A percentile compares a stretch with the other conserved stretches of the same genome.
Evolutionary conservation across 768 basidiomycete genomes (phyloP).

Genomic region (Leucocoprinus leucothites): DNA sequence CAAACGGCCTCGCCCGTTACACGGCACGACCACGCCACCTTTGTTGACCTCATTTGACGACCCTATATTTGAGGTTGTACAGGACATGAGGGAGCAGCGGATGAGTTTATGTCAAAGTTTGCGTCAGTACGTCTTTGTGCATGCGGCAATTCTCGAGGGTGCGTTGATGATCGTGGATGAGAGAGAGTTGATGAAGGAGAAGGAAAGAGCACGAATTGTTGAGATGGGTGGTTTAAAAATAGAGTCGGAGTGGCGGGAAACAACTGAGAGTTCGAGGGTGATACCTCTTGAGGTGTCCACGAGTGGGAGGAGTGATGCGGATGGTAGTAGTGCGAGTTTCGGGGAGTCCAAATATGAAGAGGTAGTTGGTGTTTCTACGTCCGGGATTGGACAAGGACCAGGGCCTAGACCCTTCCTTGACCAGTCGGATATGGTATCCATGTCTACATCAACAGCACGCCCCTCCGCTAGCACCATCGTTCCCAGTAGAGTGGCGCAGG

Average conservation of each 20-base stretch:
- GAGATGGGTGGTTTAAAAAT: slow-evolving; percentile 9
- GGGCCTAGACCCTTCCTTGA: background rate
- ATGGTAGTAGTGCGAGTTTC: background rate
- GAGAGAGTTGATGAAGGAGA: slow-evolving; percentile 29
- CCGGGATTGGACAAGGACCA: background rate
- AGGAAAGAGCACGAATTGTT: slow-evolving; percentile 16
- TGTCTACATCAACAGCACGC: background rate
- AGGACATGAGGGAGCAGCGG: slow-evolving; percentile 93
- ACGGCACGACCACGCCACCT: slow-evolving; percentile 51
- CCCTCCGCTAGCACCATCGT: background rate
- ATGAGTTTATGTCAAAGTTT: slow-evolving; percentile 97
- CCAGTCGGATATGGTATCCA: background rate
- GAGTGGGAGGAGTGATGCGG: background rate
- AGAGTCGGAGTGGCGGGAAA: slow-evolving; percentile 2
- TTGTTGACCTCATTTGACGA: slow-evolving; percentile 63
- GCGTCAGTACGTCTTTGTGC: slow-evolving; percentile 92
- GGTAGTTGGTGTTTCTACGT: background rate
- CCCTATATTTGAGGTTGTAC: slow-evolving; percentile 79
- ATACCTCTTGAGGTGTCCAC: background rate
- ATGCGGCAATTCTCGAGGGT: slow-evolving; percentile 82
- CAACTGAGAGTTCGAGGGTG: slow-evolving; percentile 9
- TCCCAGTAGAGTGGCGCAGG: background rate
- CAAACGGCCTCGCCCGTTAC: slow-evolving; percentile 59
- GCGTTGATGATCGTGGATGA: slow-evolving; percentile 75
- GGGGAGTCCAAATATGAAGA: background rate